Conservation (phyloP, 2,329 filamentous ascomycete species). For the Pyricularia sp. region DNA sequence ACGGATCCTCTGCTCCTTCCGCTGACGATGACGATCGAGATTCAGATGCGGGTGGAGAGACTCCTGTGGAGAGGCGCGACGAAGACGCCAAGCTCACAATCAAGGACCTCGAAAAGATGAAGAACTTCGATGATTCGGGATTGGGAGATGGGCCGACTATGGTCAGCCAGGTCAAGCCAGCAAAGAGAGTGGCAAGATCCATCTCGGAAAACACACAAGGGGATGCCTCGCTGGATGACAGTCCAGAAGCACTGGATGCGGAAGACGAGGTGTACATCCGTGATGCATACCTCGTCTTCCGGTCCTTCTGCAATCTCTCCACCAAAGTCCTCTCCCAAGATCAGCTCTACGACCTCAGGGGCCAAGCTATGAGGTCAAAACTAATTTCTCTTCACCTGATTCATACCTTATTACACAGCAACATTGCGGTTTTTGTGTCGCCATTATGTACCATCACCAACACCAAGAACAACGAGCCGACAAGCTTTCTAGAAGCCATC, state of each 20-base stretch:
- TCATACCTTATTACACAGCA: constrained; percentile 90
- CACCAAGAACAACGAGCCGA: constrained; percentile 79
- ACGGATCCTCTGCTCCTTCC: constrained; percentile 17
- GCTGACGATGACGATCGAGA: constrained; percentile 14
- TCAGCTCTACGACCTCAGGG: constrained; percentile 84
- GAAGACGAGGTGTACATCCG: constrained; percentile 96
- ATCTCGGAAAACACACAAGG: constrained; percentile 43
- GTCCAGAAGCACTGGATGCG: constrained; percentile 50
- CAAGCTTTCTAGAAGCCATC: constrained; percentile 85
- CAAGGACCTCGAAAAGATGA: constrained; percentile 57
- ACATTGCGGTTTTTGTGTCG: constrained; percentile 83
- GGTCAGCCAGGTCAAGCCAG: constrained; percentile 51
- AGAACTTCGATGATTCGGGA: constrained; percentile 60
- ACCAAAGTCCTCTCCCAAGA: constrained; percentile 86
- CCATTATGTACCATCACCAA: constrained; percentile 87
- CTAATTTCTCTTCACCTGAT: constrained; percentile 91
- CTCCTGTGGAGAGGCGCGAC: constrained; percentile 17
- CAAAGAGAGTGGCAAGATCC: constrained; percentile 32
- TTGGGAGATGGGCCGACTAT: constrained; percentile 59
- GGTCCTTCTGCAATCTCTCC: constrained; percentile 94
- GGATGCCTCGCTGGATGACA: constrained; percentile 46
- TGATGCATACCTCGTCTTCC: constrained; percentile 93
- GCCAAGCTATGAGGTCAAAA: constrained; percentile 96
- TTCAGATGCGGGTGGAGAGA: constrained; percentile 6
- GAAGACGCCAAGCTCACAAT: constrained; percentile 50